Base-by-base conservation (phyloP, 345 rosid species). In the Citropsis articulata region DNA sequence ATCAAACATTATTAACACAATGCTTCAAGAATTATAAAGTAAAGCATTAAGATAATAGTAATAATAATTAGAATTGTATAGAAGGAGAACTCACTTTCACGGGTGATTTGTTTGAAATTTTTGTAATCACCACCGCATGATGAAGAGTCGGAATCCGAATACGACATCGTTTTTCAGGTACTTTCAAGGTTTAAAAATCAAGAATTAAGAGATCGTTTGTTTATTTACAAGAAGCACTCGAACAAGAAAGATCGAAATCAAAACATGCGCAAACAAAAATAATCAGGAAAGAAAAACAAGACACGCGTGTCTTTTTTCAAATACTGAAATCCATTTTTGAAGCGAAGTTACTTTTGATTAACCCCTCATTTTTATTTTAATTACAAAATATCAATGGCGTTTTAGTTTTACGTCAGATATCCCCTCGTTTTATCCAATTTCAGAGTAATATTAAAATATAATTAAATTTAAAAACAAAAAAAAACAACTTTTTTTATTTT, bases 71-170 rank as follows among this genome's bases (percentile, higher is more conserved):
- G 30, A 48, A 14, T 45, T 69, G 73, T 30, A 16, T 1, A 40
- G 8, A 35, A 16, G 59, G 50, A 69, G 72, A 57, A 83, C 91
- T 90, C 77, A 96, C 99, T 89, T 82, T 94, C 99, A 62, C 98
- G 99, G 78, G 89, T 94, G 81, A 88, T 87, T 85, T 96, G 99
- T 56, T 86, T 83, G 83, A 96, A 89, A 82, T 82, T 89, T 88
- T 87, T 92, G 90, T 90, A 90, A 42, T 94, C 98, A 48, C 79
- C 89, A 63, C 81, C 80, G 73, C 0, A 13, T n/a, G 97, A 92
- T 24, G 98, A 92, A 42, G 97, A 89, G 84, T 96, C 98, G 59
- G 98, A 96, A 78, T 96, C 99, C 45, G 97, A 96, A 88, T 83
- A 89, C 77, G 98, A 92, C 98, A 96, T 94, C 75, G 24, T 38